These are phyloP conservation scores for Teunomyces atbi DNA, from an alignment of 805 yeast genomes.

Conservation along the genomic window DNA sequence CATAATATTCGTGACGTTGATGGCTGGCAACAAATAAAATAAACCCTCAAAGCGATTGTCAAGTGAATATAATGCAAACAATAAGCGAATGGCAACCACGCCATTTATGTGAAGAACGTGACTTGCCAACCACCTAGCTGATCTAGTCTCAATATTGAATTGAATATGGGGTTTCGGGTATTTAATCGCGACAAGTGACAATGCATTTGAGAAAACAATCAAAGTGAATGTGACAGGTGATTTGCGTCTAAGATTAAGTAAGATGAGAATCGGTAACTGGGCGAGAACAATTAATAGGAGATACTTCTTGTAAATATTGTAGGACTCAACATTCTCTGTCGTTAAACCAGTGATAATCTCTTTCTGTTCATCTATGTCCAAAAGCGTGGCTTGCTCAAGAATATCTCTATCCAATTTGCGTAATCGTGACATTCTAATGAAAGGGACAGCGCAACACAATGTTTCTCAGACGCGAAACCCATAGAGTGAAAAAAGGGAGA, in stretches of 20 bases:
- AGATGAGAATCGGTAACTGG: slow-evolving; percentile 16
- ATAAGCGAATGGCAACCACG: background rate
- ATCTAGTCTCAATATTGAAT: background rate
- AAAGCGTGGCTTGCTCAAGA: slow-evolving; percentile 15
- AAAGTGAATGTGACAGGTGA: slow-evolving; percentile 2
- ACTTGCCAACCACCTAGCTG: background rate
- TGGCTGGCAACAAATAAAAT: slow-evolving; percentile 17
- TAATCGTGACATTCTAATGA: slow-evolving; percentile 17
- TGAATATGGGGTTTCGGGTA: background rate
- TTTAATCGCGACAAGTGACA: background rate
- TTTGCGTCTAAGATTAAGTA: slow-evolving; percentile 9
- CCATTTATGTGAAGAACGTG: background rate
- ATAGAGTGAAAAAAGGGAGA: too few species aligned
- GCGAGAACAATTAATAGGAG: slow-evolving; percentile 12
- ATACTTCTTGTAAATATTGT: slow-evolving; percentile 7
- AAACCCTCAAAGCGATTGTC: background rate
- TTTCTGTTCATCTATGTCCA: slow-evolving; percentile 25
- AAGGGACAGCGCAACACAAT: background rate
- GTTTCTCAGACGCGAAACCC: background rate
- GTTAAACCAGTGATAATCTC: slow-evolving; percentile 15
- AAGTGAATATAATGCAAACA: slow-evolving; percentile 1
- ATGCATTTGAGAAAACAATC: slow-evolving; percentile 1
- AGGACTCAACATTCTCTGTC: slow-evolving; percentile 13
- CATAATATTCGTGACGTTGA: slow-evolving; percentile 15
- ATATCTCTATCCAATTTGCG: slow-evolving; percentile 21